Conservation (phyloP, 768 basidiomycete genomes). For the Tylopilus subfusipes region DNA sequence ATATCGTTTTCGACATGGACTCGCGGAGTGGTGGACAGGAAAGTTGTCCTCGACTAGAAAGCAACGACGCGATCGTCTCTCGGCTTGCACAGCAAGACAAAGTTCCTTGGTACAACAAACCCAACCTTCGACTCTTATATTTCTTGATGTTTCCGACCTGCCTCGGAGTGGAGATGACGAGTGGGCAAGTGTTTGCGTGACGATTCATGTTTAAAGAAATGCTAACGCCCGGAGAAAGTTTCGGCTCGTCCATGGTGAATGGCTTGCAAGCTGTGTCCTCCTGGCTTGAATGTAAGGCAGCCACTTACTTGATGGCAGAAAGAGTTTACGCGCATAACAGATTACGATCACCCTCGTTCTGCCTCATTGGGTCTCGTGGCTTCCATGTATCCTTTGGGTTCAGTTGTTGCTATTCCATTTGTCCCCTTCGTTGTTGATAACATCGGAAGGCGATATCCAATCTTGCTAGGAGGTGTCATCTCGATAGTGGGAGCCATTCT, state of each 20-base stretch:
- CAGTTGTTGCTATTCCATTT: constrained; percentile 49
- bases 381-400: constrained; percentile 56
- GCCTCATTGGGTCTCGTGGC: constrained; percentile 54
- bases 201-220: neutral
- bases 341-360: constrained; percentile 51
- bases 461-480: neutral
- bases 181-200: neutral
- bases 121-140: constrained; percentile 53
- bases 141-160: constrained; percentile 47
- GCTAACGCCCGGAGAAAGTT: neutral
- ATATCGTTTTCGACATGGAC: constrained; percentile 2
- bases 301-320: neutral
- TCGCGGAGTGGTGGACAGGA: neutral
- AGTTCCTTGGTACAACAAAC: constrained; percentile 57
- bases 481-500: neutral
- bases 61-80: constrained; percentile 15
- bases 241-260: constrained; percentile 54
- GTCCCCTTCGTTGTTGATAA: neutral
- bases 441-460: constrained; percentile 1
- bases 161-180: constrained; percentile 15
- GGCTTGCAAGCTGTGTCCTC: constrained; percentile 57
- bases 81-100: constrained; percentile 36
- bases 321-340: constrained; percentile 25
- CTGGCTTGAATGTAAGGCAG: constrained; percentile 48
- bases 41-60: neutral